Percentiles rank a stretch among this genome's conserved stretches.
Evolutionary conservation across 257 asterid genomes (phyloP).

Genomic region (Mentha longifolia): DNA sequence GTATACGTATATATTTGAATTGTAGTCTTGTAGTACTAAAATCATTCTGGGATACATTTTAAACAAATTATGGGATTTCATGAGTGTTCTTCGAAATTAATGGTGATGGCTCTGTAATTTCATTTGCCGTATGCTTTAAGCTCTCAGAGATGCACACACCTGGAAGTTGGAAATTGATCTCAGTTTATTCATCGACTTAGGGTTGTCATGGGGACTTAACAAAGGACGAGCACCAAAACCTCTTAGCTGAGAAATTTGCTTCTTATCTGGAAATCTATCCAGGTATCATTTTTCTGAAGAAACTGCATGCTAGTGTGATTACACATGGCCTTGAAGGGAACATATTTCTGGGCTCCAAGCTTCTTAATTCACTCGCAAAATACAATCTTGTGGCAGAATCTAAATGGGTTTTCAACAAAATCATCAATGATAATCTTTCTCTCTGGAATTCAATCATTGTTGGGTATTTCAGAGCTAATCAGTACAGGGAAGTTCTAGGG

Average conservation of each 20-base stretch:
- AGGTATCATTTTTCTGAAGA: conserved; percentile 36
- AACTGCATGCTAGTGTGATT: conserved; percentile 51
- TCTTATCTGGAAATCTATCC: conserved; percentile 44
- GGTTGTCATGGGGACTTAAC: conserved; percentile 93
- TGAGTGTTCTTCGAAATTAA: not conserved
- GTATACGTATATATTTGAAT: not conserved
- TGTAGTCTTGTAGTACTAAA: not conserved
- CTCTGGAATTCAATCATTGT: conserved; percentile 52
- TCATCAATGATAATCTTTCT: conserved; percentile 30
- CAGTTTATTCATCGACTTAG: conserved; percentile 42
- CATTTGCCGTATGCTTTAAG: not conserved
- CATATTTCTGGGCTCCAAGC: conserved; percentile 44
- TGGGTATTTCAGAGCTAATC: conserved; percentile 48
- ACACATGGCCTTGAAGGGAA: conserved; percentile 45
- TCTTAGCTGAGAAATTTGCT: conserved; percentile 47
- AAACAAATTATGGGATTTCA: not conserved
- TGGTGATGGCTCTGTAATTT: not conserved
- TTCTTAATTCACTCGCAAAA: conserved; percentile 42
- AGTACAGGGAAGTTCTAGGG: conserved; percentile 43
- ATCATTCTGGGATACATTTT: not conserved
- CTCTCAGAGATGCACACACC: not conserved
- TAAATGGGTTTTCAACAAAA: conserved; percentile 42
- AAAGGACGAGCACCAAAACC: conserved; percentile 62
- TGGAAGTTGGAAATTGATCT: not conserved
- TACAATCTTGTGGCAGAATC: conserved; percentile 50